Evolutionary conservation across 805 yeast species (phyloP).

Genomic region (Grigorovia transvaalensis): DNA sequence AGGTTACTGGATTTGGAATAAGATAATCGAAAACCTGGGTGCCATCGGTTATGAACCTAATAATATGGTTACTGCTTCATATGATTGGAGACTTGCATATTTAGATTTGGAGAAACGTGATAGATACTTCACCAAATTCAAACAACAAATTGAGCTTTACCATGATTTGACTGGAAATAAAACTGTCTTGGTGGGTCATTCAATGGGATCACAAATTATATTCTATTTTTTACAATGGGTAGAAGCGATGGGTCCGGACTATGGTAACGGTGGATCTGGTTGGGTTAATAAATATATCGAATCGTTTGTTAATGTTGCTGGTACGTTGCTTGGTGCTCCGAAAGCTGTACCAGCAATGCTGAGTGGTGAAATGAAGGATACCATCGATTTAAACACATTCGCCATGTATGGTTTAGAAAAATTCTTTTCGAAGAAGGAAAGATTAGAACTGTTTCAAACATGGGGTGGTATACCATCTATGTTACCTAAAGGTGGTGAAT

Average conservation of each 20-base stretch:
- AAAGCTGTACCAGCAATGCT: slow-evolving; percentile 82
- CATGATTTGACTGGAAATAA: slow-evolving; percentile 48
- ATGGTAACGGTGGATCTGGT: slow-evolving; percentile 80
- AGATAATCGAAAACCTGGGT: slow-evolving; percentile 85
- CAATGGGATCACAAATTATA: slow-evolving; percentile 91
- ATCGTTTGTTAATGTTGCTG: slow-evolving; percentile 78
- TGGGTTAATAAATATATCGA: slow-evolving; percentile 87
- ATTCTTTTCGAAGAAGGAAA: slow-evolving; percentile 81
- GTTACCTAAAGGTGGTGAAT: slow-evolving; percentile 92
- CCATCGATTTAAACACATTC: slow-evolving; percentile 83
- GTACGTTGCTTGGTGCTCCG: slow-evolving; percentile 88
- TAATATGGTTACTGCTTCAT: slow-evolving; percentile 81
- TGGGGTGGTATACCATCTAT: slow-evolving; percentile 92
- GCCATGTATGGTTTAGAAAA: slow-evolving; percentile 93
- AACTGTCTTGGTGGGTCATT: slow-evolving; percentile 75
- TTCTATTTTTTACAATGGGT: slow-evolving; percentile 93
- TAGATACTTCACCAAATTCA: slow-evolving; percentile 69
- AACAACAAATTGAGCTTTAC: slow-evolving; percentile 58
- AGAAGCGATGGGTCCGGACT: slow-evolving; percentile 70
- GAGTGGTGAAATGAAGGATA: slow-evolving; percentile 98
- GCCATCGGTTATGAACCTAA: slow-evolving; percentile 91
- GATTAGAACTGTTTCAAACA: slow-evolving; percentile 73
- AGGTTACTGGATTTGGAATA: slow-evolving; percentile 99
- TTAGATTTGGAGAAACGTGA: slow-evolving; percentile 82
- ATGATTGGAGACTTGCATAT: slow-evolving; percentile 93